Conservation (phyloP, 1,284 basidiomycete species). For the Cutaneotrichosporon sp. region DNA sequence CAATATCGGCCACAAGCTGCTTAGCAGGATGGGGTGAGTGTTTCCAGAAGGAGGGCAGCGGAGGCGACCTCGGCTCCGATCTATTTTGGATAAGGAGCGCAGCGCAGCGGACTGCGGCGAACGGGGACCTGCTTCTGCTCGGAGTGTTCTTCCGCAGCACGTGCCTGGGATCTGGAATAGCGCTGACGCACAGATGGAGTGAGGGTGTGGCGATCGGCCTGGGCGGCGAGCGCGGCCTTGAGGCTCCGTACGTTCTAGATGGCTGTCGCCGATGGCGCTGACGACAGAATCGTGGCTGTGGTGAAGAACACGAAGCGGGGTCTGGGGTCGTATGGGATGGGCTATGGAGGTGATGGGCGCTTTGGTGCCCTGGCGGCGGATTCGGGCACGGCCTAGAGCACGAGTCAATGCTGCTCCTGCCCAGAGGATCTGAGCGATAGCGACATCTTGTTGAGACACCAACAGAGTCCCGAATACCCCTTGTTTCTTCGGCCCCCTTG, state of each 20-base stretch:
- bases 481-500: no score
- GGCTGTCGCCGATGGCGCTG: slow-evolving; percentile 2
- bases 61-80: no score
- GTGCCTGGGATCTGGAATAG: neutral
- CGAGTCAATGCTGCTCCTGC: no score
- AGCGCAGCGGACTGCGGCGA: neutral
- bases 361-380: no score
- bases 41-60: no score
- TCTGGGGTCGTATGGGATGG: slow-evolving; percentile 35
- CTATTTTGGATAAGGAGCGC: neutral
- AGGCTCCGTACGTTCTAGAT: slow-evolving; percentile 42
- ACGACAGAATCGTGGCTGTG: slow-evolving; percentile 47
- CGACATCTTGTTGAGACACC: no score
- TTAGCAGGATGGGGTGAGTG: slow-evolving; percentile 47
- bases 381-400: neutral
- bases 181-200: slow-evolving; percentile 35
- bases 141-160: no score
- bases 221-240: slow-evolving; percentile 39
- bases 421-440: no score
- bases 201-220: slow-evolving; percentile 46
- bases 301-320: slow-evolving; percentile 51
- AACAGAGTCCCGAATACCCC: no score
- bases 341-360: neutral
- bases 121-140: no score
- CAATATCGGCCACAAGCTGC: slow-evolving; percentile 48